A percentile compares a stretch with the other conserved stretches of the same genome.
phyloP scores from a whole-genome alignment of 225 moss, liverwort and hornwort genomes.

The Bryum argenteum region DNA sequence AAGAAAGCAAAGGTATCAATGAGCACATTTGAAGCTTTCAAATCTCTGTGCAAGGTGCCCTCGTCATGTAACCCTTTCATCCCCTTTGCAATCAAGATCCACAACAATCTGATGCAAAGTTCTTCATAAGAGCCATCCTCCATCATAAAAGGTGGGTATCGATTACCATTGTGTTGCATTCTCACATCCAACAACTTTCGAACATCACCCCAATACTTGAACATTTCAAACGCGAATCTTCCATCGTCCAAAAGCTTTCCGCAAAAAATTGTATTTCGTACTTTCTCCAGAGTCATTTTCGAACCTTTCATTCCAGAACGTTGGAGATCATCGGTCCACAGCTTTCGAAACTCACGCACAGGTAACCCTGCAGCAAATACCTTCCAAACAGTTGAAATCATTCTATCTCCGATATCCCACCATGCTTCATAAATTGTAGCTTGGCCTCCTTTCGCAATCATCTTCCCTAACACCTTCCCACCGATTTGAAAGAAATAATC shows the following conservation, averaged over 20 bases:
- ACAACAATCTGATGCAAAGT: not conserved
- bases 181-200: conserved; percentile 7
- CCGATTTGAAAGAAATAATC: not conserved
- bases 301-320: not conserved
- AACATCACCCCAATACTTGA: not conserved
- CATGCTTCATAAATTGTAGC: not conserved
- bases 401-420: no score
- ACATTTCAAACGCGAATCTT: not conserved
- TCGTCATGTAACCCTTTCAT: not conserved
- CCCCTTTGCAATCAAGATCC: conserved; percentile 6
- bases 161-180: not conserved
- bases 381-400: not conserved
- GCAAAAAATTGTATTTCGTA: not conserved
- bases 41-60: conserved; percentile 10
- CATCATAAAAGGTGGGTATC: not conserved
- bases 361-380: not conserved
- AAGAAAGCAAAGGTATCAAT: no score
- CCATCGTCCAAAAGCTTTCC: not conserved
- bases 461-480: not conserved
- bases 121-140: not conserved
- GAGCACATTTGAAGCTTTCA: conserved; percentile 15
- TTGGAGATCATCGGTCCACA: not conserved
- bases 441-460: not conserved
- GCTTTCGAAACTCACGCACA: not conserved
- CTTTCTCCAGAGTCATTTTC: no score